A percentile compares a stretch with the other conserved stretches of the same genome.
Conservation (phyloP, 2,329 filamentous ascomycete species). For the Neoscytalidium dimidiatum region DNA sequence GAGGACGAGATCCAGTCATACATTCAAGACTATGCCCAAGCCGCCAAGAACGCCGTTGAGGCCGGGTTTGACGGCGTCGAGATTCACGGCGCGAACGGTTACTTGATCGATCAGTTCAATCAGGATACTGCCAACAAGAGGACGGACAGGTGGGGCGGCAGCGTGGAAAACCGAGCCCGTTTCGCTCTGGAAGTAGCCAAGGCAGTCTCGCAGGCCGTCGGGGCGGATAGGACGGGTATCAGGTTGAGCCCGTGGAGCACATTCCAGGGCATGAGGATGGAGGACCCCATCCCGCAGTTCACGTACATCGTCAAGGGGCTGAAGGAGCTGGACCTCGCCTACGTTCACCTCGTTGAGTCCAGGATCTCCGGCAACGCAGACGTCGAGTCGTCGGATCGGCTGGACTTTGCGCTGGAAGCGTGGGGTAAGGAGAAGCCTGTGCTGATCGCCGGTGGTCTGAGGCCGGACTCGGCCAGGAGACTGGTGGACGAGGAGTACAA, state of each 20-base stretch:
- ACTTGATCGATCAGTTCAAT: slow-evolving; percentile 67
- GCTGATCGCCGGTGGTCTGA: slow-evolving; percentile 46
- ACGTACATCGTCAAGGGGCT: slow-evolving; percentile 56
- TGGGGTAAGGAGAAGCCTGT: slow-evolving; percentile 32
- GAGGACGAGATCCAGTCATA: slow-evolving; percentile 42
- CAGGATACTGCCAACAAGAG: slow-evolving; percentile 60
- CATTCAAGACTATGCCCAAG: slow-evolving; percentile 42
- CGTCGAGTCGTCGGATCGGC: slow-evolving; percentile 25
- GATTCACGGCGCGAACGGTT: slow-evolving; percentile 62
- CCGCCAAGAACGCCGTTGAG: slow-evolving; percentile 48
- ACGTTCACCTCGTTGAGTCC: slow-evolving; percentile 63
- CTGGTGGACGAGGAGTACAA: slow-evolving; percentile 44
- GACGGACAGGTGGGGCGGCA: slow-evolving; percentile 51
- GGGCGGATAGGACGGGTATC: slow-evolving; percentile 56
- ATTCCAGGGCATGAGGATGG: slow-evolving; percentile 67
- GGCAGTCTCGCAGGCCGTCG: slow-evolving; percentile 53
- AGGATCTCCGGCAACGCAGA: slow-evolving; percentile 47
- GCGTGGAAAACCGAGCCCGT: slow-evolving; percentile 53
- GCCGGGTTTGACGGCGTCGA: slow-evolving; percentile 66
- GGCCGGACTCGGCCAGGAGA: slow-evolving; percentile 38
- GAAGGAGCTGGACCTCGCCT: slow-evolving; percentile 57
- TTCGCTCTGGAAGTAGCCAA: slow-evolving; percentile 57
- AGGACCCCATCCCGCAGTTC: slow-evolving; percentile 65
- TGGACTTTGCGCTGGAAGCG: slow-evolving; percentile 30
- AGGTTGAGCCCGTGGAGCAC: slow-evolving; percentile 61